phyloP scores from a whole-genome alignment of 179 eudicot species.

The Vitellaria paradoxa region DNA sequence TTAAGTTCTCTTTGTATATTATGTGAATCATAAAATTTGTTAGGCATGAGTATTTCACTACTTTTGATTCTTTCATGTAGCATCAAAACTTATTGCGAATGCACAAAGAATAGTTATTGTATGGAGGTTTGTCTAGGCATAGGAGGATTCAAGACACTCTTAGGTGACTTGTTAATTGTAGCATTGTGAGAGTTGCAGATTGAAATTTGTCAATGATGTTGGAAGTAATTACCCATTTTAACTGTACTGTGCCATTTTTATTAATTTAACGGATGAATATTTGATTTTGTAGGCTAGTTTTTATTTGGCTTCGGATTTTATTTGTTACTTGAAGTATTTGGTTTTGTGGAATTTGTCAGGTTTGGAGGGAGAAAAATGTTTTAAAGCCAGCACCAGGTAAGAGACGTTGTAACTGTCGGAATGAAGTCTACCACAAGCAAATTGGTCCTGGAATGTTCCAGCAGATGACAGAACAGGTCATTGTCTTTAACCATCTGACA shows the following conservation, averaged over 20 bases:
- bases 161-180: not conserved
- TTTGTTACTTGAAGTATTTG: not conserved
- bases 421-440: slow-evolving; percentile 95
- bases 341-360: slow-evolving; percentile 40
- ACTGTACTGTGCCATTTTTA: too few species aligned
- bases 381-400: slow-evolving; percentile 93
- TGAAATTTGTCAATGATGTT: not conserved
- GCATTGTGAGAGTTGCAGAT: not conserved
- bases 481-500: slow-evolving; percentile 1
- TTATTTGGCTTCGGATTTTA: not conserved
- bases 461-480: slow-evolving; percentile 97
- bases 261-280: not conserved
- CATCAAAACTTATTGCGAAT: not conserved
- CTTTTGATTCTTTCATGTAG: not conserved
- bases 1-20: not conserved
- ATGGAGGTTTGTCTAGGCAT: not conserved
- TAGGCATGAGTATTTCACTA: not conserved
- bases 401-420: slow-evolving; percentile 93
- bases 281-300: not conserved
- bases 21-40: not conserved
- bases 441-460: slow-evolving; percentile 99
- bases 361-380: slow-evolving; percentile 97
- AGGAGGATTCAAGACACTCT: not conserved
- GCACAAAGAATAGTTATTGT: not conserved
- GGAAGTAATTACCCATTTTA: not conserved